Conservation (phyloP, 148 eudicot species). For the Beta vulgaris region DNA sequence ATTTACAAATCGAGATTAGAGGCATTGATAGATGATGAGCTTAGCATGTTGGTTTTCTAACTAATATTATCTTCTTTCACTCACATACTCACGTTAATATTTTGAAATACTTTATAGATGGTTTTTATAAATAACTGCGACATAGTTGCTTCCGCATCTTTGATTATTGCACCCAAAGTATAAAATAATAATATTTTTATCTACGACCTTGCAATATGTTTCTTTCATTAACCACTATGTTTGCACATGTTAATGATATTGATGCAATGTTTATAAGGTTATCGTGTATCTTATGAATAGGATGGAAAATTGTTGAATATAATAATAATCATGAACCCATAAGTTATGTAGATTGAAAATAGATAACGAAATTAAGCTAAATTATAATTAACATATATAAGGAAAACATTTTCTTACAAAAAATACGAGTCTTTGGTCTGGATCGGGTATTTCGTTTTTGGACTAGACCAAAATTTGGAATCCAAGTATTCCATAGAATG, state of each 20-base stretch:
- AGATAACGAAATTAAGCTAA: no score
- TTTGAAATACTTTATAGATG: not conserved
- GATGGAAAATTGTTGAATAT: not conserved
- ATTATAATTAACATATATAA: no score
- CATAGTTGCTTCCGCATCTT: not conserved
- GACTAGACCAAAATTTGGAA: no score
- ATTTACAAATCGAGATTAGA: not conserved
- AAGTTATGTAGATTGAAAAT: no score
- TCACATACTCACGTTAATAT: not conserved
- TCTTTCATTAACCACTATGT: not conserved
- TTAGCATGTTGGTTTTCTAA: not conserved
- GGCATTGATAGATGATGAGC: not conserved
- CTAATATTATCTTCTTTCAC: no score
- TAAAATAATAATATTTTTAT: no score
- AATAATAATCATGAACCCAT: no score
- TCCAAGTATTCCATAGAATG: no score
- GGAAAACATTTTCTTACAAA: no score
- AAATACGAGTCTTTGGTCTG: no score
- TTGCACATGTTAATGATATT: not conserved
- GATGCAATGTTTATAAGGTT: no score
- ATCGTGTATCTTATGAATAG: not conserved
- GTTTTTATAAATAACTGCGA: not conserved
- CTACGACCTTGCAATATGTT: not conserved
- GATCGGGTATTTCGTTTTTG: no score
- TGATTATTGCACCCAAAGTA: not conserved